Conservation (phyloP, 192 early-diverging fungal species). For the Backusella tuberculispora region DNA sequence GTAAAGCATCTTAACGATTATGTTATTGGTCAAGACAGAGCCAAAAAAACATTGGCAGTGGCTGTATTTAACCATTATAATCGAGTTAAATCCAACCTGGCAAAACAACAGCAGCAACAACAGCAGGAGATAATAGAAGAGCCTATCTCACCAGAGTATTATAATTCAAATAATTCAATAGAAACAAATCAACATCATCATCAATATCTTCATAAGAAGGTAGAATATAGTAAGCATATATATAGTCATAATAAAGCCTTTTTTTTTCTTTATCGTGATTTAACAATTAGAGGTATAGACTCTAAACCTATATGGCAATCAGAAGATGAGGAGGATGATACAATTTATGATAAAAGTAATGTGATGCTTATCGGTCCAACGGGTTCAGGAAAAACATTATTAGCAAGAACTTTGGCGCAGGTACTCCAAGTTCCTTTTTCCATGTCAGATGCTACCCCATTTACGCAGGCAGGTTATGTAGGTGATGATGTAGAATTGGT, state of each 20-base stretch:
- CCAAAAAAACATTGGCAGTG: constrained; percentile 82
- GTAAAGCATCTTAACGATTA: constrained; percentile 82
- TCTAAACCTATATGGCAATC: constrained; percentile 1
- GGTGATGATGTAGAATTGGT: constrained; percentile 90
- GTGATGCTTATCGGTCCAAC: constrained; percentile 87
- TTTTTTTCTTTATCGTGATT: too few species aligned
- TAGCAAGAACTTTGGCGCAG: constrained; percentile 83
- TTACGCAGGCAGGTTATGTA: constrained; percentile 90
- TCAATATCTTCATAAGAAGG: neutral
- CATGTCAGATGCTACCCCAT: constrained; percentile 86
- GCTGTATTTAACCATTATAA: constrained; percentile 88
- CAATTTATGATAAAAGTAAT: constrained; percentile 86
- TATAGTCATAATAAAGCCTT: neutral
- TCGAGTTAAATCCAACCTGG: constrained; percentile 70
- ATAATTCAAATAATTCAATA: constrained; percentile 24
- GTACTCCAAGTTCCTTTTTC: constrained; percentile 86
- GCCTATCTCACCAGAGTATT: constrained; percentile 21
- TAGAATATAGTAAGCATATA: neutral
- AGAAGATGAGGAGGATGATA: constrained; percentile 32
- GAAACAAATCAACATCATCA: neutral
- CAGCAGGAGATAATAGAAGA: constrained; percentile 16
- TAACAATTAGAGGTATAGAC: too few species aligned
- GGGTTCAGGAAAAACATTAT: constrained; percentile 82
- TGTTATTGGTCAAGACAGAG: constrained; percentile 82
- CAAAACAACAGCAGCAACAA: constrained; percentile 47